Conservation (phyloP, 805 yeast genomes). For the Saccharomycopsis javanensis region DNA sequence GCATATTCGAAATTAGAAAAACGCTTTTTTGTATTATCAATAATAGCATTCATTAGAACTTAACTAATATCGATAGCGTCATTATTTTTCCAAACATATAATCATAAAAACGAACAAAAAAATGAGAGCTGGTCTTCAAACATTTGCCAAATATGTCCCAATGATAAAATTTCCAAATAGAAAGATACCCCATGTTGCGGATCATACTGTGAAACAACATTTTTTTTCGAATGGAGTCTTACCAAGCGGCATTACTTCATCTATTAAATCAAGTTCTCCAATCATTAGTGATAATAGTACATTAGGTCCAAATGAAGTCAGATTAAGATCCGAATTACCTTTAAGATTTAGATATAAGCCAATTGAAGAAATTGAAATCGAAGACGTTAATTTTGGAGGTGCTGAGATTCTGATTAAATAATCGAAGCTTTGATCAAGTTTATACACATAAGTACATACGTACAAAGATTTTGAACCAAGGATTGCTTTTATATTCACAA, state of each 20-base stretch:
- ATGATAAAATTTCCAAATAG: constrained; percentile 54
- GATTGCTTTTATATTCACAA: not conserved
- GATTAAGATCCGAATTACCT: constrained; percentile 51
- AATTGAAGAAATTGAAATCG: constrained; percentile 62
- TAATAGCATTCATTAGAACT: no score
- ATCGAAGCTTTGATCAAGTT: not conserved
- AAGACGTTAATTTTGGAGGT: constrained; percentile 74
- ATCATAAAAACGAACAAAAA: no score
- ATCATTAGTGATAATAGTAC: not conserved
- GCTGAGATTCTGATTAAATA: constrained; percentile 37
- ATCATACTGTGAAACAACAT: constrained; percentile 28
- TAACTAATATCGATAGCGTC: not conserved
- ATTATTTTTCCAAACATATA: no score
- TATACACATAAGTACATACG: not conserved
- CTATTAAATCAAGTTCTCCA: not conserved
- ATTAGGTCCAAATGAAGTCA: constrained; percentile 3
- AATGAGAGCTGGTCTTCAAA: constrained; percentile 27
- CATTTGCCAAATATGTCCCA: constrained; percentile 38
- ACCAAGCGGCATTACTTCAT: constrained; percentile 25
- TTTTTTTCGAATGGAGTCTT: constrained; percentile 35
- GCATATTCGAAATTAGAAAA: no score
- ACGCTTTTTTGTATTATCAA: no score
- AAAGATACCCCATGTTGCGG: constrained; percentile 7
- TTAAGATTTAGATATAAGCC: constrained; percentile 58
- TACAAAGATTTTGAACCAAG: not conserved